A percentile compares a stretch with the other conserved stretches of the same genome.
Evolutionary conservation across 2,329 filamentous ascomycete species (phyloP).

Genomic region (Fulvia fulva): DNA sequence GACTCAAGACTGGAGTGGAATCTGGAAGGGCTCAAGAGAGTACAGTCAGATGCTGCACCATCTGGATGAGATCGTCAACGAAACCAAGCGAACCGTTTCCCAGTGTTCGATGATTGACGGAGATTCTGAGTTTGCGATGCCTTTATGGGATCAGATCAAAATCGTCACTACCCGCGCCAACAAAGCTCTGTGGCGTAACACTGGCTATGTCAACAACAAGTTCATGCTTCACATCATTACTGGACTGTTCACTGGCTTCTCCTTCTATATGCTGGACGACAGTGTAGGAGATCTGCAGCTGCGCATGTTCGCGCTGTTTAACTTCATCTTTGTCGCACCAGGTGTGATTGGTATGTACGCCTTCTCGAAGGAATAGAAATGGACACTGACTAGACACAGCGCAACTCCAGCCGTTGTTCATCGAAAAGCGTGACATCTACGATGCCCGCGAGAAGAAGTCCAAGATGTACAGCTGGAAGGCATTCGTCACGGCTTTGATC

Average conservation of each 20-base stretch:
- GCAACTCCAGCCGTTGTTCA: conserved; percentile 57
- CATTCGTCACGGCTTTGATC: conserved; percentile 66
- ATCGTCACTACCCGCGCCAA: conserved; percentile 48
- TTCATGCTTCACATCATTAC: conserved; percentile 52
- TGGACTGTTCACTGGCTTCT: conserved; percentile 46
- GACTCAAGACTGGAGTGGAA: conserved; percentile 40
- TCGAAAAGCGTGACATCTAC: conserved; percentile 55
- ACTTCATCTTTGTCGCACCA: conserved; percentile 33
- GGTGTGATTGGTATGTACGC: conserved; percentile 39
- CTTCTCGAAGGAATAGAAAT: too few species aligned
- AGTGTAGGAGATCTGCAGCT: conserved; percentile 35
- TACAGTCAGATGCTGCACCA: conserved; percentile 36
- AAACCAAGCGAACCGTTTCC: too few species aligned
- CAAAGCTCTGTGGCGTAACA: conserved; percentile 60
- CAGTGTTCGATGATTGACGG: too few species aligned
- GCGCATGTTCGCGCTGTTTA: conserved; percentile 30
- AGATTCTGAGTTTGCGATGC: conserved; percentile 40
- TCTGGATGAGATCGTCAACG: conserved; percentile 40
- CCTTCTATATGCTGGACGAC: conserved; percentile 43
- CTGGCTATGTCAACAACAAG: conserved; percentile 63
- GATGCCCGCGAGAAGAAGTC: conserved; percentile 58
- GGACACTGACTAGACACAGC: conserved; percentile 28
- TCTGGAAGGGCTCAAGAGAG: conserved; percentile 40
- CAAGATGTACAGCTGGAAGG: conserved; percentile 70
- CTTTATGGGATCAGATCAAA: conserved; percentile 23